A percentile compares a stretch with the other conserved stretches of the same genome.
phyloP scores from a whole-genome alignment of 768 basidiomycete species.

The Termitomyces titanicus region DNA sequence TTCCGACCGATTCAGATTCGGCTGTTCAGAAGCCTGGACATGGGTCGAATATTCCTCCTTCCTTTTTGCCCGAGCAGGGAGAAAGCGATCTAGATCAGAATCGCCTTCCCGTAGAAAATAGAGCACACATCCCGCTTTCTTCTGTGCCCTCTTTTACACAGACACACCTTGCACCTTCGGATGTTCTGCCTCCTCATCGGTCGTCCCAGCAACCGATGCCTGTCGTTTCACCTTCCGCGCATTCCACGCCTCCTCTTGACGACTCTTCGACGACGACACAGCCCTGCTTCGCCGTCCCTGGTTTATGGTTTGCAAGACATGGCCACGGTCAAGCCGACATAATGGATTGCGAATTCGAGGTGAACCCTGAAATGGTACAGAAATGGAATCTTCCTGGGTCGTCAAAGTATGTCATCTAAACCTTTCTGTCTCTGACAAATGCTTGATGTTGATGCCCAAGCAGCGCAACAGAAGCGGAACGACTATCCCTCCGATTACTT shows the following conservation, averaged over 20 bases:
- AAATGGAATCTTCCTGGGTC: constrained; percentile 27
- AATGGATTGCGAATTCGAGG: constrained; percentile 31
- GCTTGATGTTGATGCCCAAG: not conserved
- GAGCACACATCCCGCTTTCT: not conserved
- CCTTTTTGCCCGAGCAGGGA: not conserved
- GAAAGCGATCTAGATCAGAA: not conserved
- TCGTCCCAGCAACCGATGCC: not conserved
- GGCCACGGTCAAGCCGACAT: constrained; percentile 30
- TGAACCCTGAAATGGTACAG: constrained; percentile 30
- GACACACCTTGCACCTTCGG: not conserved
- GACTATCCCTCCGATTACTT: constrained; percentile 29
- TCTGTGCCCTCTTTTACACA: not conserved
- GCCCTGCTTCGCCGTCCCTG: constrained; percentile 35
- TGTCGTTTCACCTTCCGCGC: not conserved
- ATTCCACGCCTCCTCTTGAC: not conserved
- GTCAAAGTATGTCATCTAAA: constrained; percentile 12
- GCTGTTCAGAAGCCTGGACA: not conserved
- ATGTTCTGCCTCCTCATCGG: not conserved
- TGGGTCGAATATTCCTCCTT: not conserved
- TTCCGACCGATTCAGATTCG: not conserved
- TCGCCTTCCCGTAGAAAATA: not conserved
- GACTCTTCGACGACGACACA: not conserved
- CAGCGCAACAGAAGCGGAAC: not conserved
- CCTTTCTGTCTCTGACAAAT: not conserved
- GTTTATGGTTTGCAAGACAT: constrained; percentile 35